These are phyloP conservation scores for Hibiscus tridactylites DNA, from an alignment of 345 rosid genomes.

Conservation along the genomic window DNA sequence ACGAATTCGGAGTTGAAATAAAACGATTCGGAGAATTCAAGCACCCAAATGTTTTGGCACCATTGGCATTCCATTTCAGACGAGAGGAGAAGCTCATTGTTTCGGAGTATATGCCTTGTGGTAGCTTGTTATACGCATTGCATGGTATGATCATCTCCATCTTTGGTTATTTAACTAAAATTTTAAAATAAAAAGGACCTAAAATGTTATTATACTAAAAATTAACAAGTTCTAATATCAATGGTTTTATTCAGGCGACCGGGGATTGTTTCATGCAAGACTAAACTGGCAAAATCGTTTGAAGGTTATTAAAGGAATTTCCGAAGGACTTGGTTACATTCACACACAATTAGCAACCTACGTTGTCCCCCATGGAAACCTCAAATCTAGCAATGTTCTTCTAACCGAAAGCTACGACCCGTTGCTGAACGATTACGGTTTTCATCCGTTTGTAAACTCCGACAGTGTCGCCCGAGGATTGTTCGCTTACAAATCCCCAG, in stretches of 20 bases:
- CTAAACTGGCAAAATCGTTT: conserved; percentile 60
- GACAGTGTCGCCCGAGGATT: conserved; percentile 31
- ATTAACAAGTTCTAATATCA: no score
- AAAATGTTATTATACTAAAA: no score
- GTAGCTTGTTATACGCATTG: conserved; percentile 67
- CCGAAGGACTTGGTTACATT: conserved; percentile 47
- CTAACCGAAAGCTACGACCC: conserved; percentile 46
- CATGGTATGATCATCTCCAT: conserved; percentile 44
- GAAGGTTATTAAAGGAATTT: conserved; percentile 52
- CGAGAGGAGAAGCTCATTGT: conserved; percentile 82
- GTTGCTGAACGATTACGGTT: conserved; percentile 54
- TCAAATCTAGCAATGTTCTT: conserved; percentile 77
- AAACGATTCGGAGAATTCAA: conserved; percentile 49
- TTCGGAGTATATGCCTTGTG: conserved; percentile 68
- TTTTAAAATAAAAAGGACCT: no score
- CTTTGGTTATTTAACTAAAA: background rate
- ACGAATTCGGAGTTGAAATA: conserved; percentile 64
- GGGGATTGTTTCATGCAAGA: conserved; percentile 42
- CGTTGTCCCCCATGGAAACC: conserved; percentile 75
- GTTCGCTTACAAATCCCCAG: conserved; percentile 58
- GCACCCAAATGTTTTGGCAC: conserved; percentile 63
- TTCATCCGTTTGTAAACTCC: conserved; percentile 37
- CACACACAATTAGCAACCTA: conserved; percentile 41
- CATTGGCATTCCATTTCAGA: conserved; percentile 74
- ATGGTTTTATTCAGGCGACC: conserved; percentile 30